These are phyloP conservation scores for Leccinum sublutescens DNA, from an alignment of 768 basidiomycete species.

Conservation along the genomic window DNA sequence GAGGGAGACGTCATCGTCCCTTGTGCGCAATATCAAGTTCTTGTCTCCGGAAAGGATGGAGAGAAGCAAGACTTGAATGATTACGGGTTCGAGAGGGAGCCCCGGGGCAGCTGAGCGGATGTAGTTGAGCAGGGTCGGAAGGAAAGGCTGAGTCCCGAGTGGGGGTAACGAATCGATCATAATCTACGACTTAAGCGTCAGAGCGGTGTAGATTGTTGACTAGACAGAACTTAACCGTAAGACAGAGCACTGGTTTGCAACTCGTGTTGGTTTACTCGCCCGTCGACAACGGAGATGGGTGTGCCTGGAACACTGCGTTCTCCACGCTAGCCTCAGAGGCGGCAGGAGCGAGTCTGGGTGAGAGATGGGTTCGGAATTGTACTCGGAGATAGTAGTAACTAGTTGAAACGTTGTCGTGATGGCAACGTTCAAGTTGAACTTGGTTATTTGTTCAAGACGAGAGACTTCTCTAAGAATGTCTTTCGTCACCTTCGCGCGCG, in stretches of 20 bases:
- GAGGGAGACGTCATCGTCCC: slow-evolving; percentile 60
- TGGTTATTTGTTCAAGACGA: neutral
- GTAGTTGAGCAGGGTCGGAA: slow-evolving; percentile 48
- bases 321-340: neutral
- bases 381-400: too few species aligned
- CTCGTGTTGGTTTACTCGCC: slow-evolving; percentile 1
- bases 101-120: slow-evolving; percentile 44
- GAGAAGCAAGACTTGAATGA: slow-evolving; percentile 65
- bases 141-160: slow-evolving; percentile 45
- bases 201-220: neutral
- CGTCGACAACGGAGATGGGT: neutral
- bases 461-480: neutral
- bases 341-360: too few species aligned
- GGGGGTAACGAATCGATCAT: slow-evolving; percentile 32
- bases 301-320: neutral
- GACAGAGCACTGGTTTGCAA: slow-evolving; percentile 22
- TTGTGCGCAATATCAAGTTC: slow-evolving; percentile 62
- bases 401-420: neutral
- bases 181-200: slow-evolving; percentile 3
- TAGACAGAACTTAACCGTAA: slow-evolving; percentile 1
- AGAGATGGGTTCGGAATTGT: too few species aligned
- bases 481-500: slow-evolving; percentile 13
- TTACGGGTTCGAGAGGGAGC: slow-evolving; percentile 58
- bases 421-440: neutral
- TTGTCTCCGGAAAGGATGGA: slow-evolving; percentile 62